Percentiles rank a stretch among this genome's conserved stretches.
phyloP scores from a whole-genome alignment of 257 asterid species.

The Solanum pimpinellifolium region DNA sequence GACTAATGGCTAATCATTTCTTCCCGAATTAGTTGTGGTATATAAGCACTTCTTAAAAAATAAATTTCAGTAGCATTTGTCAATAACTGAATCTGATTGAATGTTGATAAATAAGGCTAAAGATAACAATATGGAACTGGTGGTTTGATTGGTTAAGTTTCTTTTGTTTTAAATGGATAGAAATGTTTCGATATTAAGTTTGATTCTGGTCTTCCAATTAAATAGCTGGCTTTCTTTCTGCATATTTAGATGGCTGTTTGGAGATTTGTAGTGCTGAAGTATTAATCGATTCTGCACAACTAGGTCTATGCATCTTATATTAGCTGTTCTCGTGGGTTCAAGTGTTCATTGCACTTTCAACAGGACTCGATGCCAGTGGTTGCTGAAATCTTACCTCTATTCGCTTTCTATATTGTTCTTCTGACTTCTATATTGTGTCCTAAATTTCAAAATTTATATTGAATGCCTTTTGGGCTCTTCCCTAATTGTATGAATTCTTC shows the following conservation, averaged over 20 bases:
- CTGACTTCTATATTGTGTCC: background rate
- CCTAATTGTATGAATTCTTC: background rate
- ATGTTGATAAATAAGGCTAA: background rate
- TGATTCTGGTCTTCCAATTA: background rate
- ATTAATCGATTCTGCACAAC: background rate
- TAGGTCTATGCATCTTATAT: background rate
- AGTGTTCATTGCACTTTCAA: background rate
- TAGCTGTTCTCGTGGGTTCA: background rate
- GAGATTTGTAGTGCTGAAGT: background rate
- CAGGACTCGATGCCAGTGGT: background rate
- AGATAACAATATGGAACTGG: background rate
- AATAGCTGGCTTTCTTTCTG: background rate
- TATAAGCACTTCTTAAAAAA: background rate
- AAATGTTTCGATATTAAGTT: background rate
- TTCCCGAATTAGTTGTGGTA: background rate
- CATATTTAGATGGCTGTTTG: background rate
- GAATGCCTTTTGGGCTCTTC: background rate
- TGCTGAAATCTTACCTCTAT: background rate
- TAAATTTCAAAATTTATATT: background rate
- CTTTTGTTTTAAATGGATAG: background rate
- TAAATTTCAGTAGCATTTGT: background rate
- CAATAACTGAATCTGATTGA: background rate
- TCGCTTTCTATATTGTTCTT: background rate
- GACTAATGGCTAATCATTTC: background rate
- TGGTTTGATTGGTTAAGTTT: background rate